These are phyloP conservation scores for Pelargonium nanum DNA, from an alignment of 345 rosid genomes.

Conservation along the genomic window DNA sequence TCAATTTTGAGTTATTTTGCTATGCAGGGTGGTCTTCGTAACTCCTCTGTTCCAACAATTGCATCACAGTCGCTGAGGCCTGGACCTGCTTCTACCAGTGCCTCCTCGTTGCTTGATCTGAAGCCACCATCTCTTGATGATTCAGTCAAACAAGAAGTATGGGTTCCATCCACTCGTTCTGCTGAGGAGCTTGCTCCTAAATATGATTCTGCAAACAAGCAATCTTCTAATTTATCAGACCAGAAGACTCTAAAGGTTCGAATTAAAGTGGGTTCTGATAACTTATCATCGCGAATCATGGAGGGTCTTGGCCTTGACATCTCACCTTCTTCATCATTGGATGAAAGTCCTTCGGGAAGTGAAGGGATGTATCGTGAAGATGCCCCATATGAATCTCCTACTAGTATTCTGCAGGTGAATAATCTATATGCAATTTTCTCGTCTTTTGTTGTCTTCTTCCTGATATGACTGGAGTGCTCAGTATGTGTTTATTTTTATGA, in stretches of 20 bases:
- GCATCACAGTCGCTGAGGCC: constrained; percentile 30
- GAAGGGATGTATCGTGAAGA: constrained; percentile 48
- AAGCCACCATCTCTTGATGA: constrained; percentile 28
- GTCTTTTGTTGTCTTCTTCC: constrained; percentile 11
- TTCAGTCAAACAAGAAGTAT: constrained; percentile 29
- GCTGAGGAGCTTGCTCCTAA: constrained; percentile 31
- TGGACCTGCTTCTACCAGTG: constrained; percentile 29
- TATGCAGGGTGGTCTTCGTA: constrained; percentile 36
- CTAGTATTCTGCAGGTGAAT: constrained; percentile 56
- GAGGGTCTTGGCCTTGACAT: constrained; percentile 68
- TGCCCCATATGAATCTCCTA: constrained; percentile 47
- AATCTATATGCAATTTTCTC: constrained; percentile 15
- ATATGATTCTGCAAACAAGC: constrained; percentile 24
- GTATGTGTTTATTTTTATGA: constrained; percentile 17
- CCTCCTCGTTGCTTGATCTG: constrained; percentile 21
- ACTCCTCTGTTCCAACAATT: constrained; percentile 27
- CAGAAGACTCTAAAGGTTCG: constrained; percentile 63
- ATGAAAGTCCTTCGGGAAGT: constrained; percentile 60
- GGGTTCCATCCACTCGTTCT: constrained; percentile 22
- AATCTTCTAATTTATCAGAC: constrained; percentile 35
- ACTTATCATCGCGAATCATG: constrained; percentile 50
- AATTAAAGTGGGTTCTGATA: constrained; percentile 71
- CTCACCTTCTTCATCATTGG: constrained; percentile 63
- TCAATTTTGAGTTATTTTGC: background rate
- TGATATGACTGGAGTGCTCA: constrained; percentile 9